A percentile compares a stretch with the other conserved stretches of the same genome.
phyloP scores from a whole-genome alignment of 305 asterid genomes.

The Fraxinus sp. region DNA sequence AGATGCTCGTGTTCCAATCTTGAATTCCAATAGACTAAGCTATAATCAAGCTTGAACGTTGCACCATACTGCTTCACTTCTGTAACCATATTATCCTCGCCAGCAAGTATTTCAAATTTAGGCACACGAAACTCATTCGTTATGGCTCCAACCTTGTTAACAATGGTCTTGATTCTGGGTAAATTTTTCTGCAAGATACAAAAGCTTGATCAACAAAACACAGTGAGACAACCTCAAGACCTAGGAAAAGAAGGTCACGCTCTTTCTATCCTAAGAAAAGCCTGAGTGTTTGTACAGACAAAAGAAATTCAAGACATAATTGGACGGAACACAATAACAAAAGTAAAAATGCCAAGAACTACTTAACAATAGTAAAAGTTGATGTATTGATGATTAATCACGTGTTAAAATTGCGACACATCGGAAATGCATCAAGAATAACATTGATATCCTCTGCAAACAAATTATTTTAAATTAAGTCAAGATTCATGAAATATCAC shows the following conservation, averaged over 20 bases:
- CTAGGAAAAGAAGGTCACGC: neutral
- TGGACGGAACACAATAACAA: neutral
- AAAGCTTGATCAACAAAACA: neutral
- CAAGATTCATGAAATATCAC: neutral
- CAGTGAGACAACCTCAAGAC: neutral
- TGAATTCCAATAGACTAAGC: slow-evolving; percentile 96
- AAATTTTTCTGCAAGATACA: slow-evolving; percentile 63
- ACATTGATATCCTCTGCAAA: neutral
- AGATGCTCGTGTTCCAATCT: slow-evolving; percentile 90
- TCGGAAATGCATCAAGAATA: neutral
- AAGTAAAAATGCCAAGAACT: neutral
- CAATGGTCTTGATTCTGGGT: slow-evolving; percentile 84
- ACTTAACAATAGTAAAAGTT: neutral
- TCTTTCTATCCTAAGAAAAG: neutral
- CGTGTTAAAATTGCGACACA: neutral
- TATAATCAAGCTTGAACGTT: slow-evolving; percentile 86
- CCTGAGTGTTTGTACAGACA: neutral
- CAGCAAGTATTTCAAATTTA: slow-evolving; percentile 83
- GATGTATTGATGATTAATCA: neutral
- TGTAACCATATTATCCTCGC: slow-evolving; percentile 79
- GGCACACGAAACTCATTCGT: slow-evolving; percentile 92
- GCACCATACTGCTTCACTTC: slow-evolving; percentile 89
- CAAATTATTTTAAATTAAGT: neutral
- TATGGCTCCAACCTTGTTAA: slow-evolving; percentile 85
- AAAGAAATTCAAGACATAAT: neutral